phyloP scores from a whole-genome alignment of 2,329 filamentous ascomycete species.

The Thelonectria discophora region DNA sequence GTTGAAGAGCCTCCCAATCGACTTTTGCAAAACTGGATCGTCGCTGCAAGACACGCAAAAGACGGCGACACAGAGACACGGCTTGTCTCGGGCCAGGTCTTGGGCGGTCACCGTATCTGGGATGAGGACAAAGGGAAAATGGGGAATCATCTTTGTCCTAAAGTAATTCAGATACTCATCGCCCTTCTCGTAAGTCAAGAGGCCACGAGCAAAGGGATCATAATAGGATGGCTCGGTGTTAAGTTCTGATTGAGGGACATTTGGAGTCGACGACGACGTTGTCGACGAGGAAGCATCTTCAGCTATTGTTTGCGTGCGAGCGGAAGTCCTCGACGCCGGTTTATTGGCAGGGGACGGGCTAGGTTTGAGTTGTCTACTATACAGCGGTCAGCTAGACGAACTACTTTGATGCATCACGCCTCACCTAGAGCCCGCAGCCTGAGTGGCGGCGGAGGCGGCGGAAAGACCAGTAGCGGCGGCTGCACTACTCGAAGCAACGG shows the following conservation, averaged over 20 bases:
- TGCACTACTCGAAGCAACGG: conserved; percentile 8
- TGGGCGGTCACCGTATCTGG: conserved; percentile 28
- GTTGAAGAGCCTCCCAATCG: conserved; percentile 41
- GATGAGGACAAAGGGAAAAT: conserved; percentile 45
- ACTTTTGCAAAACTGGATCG: conserved; percentile 37
- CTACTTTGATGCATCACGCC: conserved; percentile 5
- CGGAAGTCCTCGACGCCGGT: conserved; percentile 29
- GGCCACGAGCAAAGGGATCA: conserved; percentile 36
- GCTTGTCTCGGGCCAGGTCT: conserved; percentile 35
- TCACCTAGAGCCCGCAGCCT: conserved; percentile 1
- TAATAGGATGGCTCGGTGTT: conserved; percentile 31
- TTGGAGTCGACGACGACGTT: conserved; percentile 10
- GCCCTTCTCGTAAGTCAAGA: conserved; percentile 36
- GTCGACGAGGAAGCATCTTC: conserved; percentile 17
- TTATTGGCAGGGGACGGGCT: conserved; percentile 21
- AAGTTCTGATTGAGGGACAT: conserved; percentile 1
- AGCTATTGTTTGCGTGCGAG: conserved; percentile 5
- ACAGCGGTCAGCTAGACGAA: conserved; percentile 4
- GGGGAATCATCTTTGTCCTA: conserved; percentile 36
- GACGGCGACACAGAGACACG: conserved; percentile 42
- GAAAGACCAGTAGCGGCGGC: conserved; percentile 19
- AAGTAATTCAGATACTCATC: conserved; percentile 41
- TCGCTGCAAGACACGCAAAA: conserved; percentile 39
- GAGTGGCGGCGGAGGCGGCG: background rate
- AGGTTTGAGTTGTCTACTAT: conserved; percentile 26